Evolutionary conservation across 2,329 filamentous ascomycete genomes (phyloP), one percentile per base, ranked within the genome.

Genomic region (Myriosclerotinia duriaeana): DNA sequence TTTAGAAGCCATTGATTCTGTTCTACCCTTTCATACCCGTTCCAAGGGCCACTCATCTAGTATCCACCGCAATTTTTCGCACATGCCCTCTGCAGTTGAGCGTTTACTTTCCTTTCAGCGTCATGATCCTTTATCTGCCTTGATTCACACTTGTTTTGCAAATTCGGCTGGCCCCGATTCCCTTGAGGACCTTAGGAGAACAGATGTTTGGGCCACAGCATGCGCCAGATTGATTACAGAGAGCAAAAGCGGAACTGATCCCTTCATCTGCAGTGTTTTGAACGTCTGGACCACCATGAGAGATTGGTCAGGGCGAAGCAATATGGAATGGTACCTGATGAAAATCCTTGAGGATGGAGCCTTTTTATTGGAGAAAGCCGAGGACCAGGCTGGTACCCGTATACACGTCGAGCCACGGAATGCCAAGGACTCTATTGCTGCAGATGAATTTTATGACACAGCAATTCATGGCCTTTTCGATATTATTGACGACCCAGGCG

Each of bases 311-410:
- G 92, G 92, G 66, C 93, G 90, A 74, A 87, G 89, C 71, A 95
- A 93, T 70, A 88, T 99, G 82, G 93, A 97, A 79, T 90, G 92
- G 79, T 98, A 94, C 77, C 85, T 99, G 15, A 95, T 97, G 91
- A 91, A 95, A 76, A 92, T 96, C 68, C 85, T 99, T 42, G 92
- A 97, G 78, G 91, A 96, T 73, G 95, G 95, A 71, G 90, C 93
- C 50, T 97, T 97, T 76, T 82, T 98, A 66, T 83, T 97, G 72
- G 93, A 97, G 75, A 89, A 90, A 75, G 88, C 91, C 74, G 91
- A 93, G 77, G 90, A 93, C 75, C 89, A 92, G 73, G 84, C 90
- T 69, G 86, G 88, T 46, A 87, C 88, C 68, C 83, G 89, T 70
- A 85, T 89, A 78, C 88, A 92, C 78, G 81, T 91, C 52, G 88